These are phyloP conservation scores for Nepenthes alata DNA, from an alignment of 179 eudicot species.

Conservation along the genomic window DNA sequence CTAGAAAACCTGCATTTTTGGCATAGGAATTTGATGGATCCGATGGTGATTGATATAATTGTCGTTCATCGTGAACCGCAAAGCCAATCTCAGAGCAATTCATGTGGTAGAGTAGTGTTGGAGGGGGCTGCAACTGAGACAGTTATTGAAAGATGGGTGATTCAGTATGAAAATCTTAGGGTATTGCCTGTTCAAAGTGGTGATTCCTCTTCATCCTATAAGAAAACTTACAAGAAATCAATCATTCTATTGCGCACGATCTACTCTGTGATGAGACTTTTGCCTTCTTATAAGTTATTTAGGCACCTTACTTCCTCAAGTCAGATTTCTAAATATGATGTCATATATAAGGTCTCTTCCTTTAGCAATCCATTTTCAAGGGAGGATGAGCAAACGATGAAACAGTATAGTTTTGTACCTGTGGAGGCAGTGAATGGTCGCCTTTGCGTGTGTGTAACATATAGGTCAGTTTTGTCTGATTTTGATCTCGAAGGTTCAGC, in stretches of 20 bases:
- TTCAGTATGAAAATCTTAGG: conserved; percentile 60
- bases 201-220: conserved; percentile 43
- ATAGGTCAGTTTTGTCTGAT: conserved; percentile 55
- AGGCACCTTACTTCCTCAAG: conserved; percentile 42
- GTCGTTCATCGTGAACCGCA: conserved; percentile 42
- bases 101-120: conserved; percentile 14
- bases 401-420: conserved; percentile 49
- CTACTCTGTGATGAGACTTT: conserved; percentile 70
- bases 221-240: conserved; percentile 78
- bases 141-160: conserved; percentile 86
- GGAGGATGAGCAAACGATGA: conserved; percentile 60
- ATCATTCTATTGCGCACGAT: conserved; percentile 77
- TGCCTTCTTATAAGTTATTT: conserved; percentile 72
- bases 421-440: conserved; percentile 75
- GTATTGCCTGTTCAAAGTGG: conserved; percentile 25
- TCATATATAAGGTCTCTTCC: conserved; percentile 69
- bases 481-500: conserved; percentile 54
- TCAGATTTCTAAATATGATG: conserved; percentile 48
- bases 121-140: conserved; percentile 55
- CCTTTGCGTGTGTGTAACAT: conserved; percentile 65
- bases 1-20: conserved; percentile 65
- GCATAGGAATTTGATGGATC: conserved; percentile 82
- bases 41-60: conserved; percentile 77
- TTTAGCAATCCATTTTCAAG: conserved; percentile 68
- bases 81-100: conserved; percentile 16